Base-by-base conservation (phyloP, 768 basidiomycete genomes). In the Rhizopogon rudus region DNA sequence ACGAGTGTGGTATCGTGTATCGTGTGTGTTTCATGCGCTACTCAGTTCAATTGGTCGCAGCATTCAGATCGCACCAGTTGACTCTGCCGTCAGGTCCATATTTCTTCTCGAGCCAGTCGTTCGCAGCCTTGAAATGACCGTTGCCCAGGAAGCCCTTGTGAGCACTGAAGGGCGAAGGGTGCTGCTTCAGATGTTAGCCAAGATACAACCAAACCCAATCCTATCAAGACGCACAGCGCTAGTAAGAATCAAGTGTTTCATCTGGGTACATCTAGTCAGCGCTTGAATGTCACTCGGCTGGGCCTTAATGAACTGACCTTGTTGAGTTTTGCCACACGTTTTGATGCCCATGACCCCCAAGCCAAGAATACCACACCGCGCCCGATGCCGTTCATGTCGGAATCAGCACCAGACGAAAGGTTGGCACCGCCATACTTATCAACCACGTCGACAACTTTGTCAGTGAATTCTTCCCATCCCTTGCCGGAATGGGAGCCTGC, bases 391-490 rank as follows among this genome's bases (percentile, higher is more conserved):
- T 66, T 72, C 22, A 59, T 64, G 49, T 70, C 71, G 60, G 75
- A 67, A 55, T 65, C 60, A 43, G 55, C 66, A 17, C 63, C 65
- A 52, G 60, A 66, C 28, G 77, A 71, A 48, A 91, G 75, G 67
- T 86, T 87, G 52, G 87, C 81, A 60, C 91, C 82, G 55, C 86
- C 86, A 70, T 87, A 89, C 66, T 76, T 81, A 68, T 90, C 81
- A 58, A 94, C 86, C 56, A 85, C 79, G 58, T 87, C 81, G 55
- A 96, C 75, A 56, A 96, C 86, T 58, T 87, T 80, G 61, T 81
- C 90, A 4, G 94, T 97, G 67, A 96, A 97, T 50, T 79, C 71
- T 68, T 97, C 93, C 95, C 95, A 97, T 54, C 95, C 95, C 69
- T 79, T 85, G 62, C 83, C 81, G 40, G 85, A 81, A 70, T 97